These are phyloP conservation scores for Pichia sp. DNA, from an alignment of 1,139 yeast genomes.

Conservation along the genomic window DNA sequence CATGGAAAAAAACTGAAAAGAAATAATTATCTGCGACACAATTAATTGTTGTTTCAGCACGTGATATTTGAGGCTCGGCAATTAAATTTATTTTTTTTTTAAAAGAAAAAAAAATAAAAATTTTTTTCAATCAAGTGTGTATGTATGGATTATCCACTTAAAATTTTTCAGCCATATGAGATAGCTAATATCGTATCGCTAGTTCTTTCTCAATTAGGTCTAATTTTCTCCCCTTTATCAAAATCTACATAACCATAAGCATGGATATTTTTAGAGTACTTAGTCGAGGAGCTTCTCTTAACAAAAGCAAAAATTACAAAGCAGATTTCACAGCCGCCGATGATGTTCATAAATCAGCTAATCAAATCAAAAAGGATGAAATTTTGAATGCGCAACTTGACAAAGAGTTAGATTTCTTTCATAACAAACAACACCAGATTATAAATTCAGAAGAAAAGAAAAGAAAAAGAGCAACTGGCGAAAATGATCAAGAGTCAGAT, in stretches of 20 bases:
- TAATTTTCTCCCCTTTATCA: no score
- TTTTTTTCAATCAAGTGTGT: no score
- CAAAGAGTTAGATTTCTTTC: conserved; percentile 65
- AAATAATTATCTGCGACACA: no score
- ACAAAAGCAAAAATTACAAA: conserved; percentile 38
- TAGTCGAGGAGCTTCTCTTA: conserved; percentile 76
- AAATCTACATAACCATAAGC: background rate
- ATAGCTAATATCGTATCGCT: no score
- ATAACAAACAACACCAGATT: conserved; percentile 34
- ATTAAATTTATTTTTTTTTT: no score
- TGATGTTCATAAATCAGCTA: conserved; percentile 16
- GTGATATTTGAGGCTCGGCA: no score
- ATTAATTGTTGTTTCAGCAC: no score
- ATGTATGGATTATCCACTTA: no score
- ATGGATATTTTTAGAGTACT: conserved; percentile 87
- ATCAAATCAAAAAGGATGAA: conserved; percentile 29
- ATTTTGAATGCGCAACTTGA: conserved; percentile 38
- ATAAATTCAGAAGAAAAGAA: conserved; percentile 4
- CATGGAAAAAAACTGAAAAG: no score
- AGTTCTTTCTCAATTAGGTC: no score
- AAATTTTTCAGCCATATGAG: no score
- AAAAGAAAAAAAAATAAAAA: no score
- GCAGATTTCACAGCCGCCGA: conserved; percentile 41
- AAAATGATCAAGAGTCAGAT: conserved; percentile 26
- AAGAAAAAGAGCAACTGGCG: conserved; percentile 11